These are phyloP conservation scores for Pelargonium fulgidum DNA, from an alignment of 441 rosid species.

Conservation along the genomic window DNA sequence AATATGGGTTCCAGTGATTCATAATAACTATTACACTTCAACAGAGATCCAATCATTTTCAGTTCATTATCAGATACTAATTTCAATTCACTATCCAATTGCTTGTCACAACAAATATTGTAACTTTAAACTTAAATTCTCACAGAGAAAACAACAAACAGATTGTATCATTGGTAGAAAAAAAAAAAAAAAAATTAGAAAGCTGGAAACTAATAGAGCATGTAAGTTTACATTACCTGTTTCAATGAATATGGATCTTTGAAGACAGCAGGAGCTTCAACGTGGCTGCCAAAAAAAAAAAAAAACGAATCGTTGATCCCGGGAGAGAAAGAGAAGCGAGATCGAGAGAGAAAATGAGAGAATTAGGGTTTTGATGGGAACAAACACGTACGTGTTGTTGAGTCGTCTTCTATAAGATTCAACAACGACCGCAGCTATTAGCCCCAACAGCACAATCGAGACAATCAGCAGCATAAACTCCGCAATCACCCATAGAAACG, in stretches of 20 bases:
- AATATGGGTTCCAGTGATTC: background rate
- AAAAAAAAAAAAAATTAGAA: background rate
- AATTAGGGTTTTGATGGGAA: slow-evolving; percentile 10
- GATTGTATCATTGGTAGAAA: background rate
- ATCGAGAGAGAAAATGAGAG: slow-evolving; percentile 1
- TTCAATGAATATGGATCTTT: slow-evolving; percentile 79
- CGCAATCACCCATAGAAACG: slow-evolving; percentile 25
- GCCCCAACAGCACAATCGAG: slow-evolving; percentile 23
- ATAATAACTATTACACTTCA: background rate
- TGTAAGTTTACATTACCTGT: slow-evolving; percentile 33
- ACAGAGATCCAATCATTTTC: background rate
- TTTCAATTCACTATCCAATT: background rate
- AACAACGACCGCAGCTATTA: slow-evolving; percentile 36
- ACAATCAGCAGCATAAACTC: slow-evolving; percentile 30
- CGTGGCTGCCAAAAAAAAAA: slow-evolving; percentile 35
- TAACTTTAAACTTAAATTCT: background rate
- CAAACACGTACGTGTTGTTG: slow-evolving; percentile 44
- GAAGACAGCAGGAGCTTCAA: slow-evolving; percentile 48
- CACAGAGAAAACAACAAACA: background rate
- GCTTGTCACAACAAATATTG: background rate
- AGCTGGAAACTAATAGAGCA: too few species aligned
- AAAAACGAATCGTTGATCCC: slow-evolving; percentile 6
- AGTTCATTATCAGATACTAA: background rate
- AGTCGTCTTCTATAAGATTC: slow-evolving; percentile 65
- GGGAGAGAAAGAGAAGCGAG: background rate